Percentiles rank a stretch among this genome's conserved stretches.
phyloP scores from a whole-genome alignment of 164 flowering plant species.

The Brasenia schreberi region DNA sequence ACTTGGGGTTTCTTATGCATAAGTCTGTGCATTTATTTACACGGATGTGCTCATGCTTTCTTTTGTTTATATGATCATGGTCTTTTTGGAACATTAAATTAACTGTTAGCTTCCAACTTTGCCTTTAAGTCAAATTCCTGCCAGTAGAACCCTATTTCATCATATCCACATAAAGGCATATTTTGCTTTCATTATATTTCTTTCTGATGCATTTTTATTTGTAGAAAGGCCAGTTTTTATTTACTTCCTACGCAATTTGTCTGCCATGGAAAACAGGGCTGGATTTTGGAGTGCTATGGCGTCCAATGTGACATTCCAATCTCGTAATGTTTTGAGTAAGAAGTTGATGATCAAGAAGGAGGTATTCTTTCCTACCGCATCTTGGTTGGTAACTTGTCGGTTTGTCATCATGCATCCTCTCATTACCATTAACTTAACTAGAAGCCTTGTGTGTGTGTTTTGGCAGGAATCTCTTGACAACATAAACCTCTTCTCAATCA shows the following conservation, averaged over 20 bases:
- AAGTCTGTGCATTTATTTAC: background rate
- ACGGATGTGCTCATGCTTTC: background rate
- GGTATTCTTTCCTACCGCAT: constrained; percentile 22
- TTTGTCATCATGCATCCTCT: background rate
- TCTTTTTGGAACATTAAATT: background rate
- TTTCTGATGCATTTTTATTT: no score
- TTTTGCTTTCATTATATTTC: background rate
- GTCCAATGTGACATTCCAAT: constrained; percentile 80
- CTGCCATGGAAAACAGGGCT: constrained; percentile 37
- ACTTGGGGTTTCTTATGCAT: background rate
- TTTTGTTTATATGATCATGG: background rate
- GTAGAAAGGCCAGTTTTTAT: background rate
- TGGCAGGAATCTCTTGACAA: constrained; percentile 82
- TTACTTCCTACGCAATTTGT: background rate
- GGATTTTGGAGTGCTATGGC: constrained; percentile 99
- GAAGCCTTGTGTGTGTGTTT: constrained; percentile 1
- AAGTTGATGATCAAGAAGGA: constrained; percentile 84
- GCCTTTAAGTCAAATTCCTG: no score
- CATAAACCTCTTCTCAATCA: constrained; percentile 59
- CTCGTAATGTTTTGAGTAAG: constrained; percentile 94
- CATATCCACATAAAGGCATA: no score
- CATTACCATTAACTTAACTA: no score
- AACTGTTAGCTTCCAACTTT: no score
- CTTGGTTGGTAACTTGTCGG: background rate
- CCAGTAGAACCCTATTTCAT: no score